Evolutionary conservation across 768 basidiomycete genomes (phyloP), one percentile per base, ranked within the genome.

Genomic region (Boletellus emodensis): DNA sequence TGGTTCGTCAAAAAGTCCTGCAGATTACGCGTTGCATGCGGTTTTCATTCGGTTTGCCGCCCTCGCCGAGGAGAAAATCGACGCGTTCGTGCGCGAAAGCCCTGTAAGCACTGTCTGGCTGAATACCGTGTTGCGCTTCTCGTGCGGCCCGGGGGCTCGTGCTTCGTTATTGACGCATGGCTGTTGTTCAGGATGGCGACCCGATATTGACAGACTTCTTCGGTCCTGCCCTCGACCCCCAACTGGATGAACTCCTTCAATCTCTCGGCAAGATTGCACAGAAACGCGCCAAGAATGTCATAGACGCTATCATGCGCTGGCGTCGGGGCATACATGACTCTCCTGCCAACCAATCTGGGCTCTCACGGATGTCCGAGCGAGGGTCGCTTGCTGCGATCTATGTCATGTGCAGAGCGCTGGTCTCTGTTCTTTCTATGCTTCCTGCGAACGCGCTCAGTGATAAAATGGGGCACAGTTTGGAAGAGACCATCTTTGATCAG

Each of bases 251-350:
- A n/a, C 78, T 85, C 10, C 76, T 96, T n/a, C 76, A 80, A 14
- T 90, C 90, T 4, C 77, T 97, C 12, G 91, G 85, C 9, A 86
- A 87, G 61, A 86, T 94, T 53, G 92, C 88, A 8, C 87, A 86
- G 57, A 90, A 87, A 47, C 83, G 91, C 53, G 78, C 89, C 6
- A 89, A 90, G 61, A 81, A 84, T 39, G 90, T 94, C 5, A 78
- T 93, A 35, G 92, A 92, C 53, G 85, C 89, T 1, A 82, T 95
- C 56, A 85, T 85, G 77, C 83, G 86, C 35, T 97, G 90, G 94
- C 79, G 89, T 52, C 79, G 83, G 54, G 84, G 76, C 35, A 90
- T 94, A 62, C 80, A 77, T 36, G 87, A 87, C 52, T 77, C 75
- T 32, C 75, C 79, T 41, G 67, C 73, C 14, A 52, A 46, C n/a